A percentile compares a stretch with the other conserved stretches of the same genome.
phyloP scores from a whole-genome alignment of 2,329 filamentous ascomycete species.

The Diaporthe batatas region DNA sequence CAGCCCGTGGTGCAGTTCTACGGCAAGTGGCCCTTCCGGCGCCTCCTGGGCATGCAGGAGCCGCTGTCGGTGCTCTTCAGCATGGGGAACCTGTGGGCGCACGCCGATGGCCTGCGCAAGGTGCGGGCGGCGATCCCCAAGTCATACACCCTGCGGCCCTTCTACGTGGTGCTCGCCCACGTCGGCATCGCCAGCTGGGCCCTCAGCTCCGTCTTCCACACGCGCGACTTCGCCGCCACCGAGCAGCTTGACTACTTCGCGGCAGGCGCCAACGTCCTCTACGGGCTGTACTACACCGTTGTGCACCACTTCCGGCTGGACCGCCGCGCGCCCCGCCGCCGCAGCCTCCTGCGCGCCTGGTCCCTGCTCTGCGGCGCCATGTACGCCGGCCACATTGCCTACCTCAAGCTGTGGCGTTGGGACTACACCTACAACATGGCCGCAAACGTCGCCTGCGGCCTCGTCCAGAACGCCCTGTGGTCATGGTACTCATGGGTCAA shows the following conservation, averaged over 20 bases:
- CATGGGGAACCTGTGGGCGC: constrained; percentile 89
- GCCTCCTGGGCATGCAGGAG: constrained; percentile 93
- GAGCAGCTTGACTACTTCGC: constrained; percentile 98
- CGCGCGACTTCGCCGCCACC: constrained; percentile 84
- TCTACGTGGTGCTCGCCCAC: constrained; percentile 84
- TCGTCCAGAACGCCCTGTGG: constrained; percentile 88
- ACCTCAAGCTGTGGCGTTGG: constrained; percentile 88
- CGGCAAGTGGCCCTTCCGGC: constrained; percentile 97
- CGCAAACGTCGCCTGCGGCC: constrained; percentile 87
- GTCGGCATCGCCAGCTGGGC: constrained; percentile 87
- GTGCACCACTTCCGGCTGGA: constrained; percentile 89
- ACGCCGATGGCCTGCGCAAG: constrained; percentile 80
- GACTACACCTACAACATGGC: constrained; percentile 99
- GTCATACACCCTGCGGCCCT: constrained; percentile 81
- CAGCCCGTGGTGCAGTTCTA: constrained; percentile 90
- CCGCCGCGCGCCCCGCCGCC: constrained; percentile 57
- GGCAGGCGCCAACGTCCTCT: constrained; percentile 89
- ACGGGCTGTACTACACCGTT: constrained; percentile 88
- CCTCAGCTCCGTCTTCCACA: constrained; percentile 93
- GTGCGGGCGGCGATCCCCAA: constrained; percentile 78
- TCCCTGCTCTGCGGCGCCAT: constrained; percentile 77
- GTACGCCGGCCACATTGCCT: constrained; percentile 83
- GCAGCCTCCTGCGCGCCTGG: constrained; percentile 77
- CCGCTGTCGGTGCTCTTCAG: constrained; percentile 95
- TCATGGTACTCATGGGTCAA: constrained; percentile 82